phyloP scores from a whole-genome alignment of 1,284 basidiomycete species.

The Apiotrichum gracile region DNA sequence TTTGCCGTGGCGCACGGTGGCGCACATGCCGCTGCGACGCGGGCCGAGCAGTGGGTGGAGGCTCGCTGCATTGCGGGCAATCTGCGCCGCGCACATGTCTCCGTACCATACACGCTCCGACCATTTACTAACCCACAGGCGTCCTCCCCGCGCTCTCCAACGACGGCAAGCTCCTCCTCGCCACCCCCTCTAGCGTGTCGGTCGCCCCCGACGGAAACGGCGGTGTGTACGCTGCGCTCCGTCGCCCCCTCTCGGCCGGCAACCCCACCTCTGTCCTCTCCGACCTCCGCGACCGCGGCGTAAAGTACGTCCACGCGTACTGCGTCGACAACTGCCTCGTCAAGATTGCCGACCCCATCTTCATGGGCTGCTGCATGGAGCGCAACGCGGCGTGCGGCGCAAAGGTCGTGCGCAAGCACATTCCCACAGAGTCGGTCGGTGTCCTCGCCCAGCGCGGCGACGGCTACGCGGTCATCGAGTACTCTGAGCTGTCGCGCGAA shows the following conservation, averaged over 20 bases:
- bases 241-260: slow-evolving; percentile 63
- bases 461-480: slow-evolving; percentile 90
- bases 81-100: too few relatives aligned
- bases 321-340: slow-evolving; percentile 99
- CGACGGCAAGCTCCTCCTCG: slow-evolving; percentile 90
- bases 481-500: slow-evolving; percentile 87
- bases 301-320: slow-evolving; percentile 90
- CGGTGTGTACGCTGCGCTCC: slow-evolving; percentile 89
- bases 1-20: too few relatives aligned
- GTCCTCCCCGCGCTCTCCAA: slow-evolving; percentile 90
- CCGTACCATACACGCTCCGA: too few relatives aligned
- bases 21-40: too few relatives aligned
- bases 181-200: slow-evolving; percentile 68
- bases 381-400: slow-evolving; percentile 84
- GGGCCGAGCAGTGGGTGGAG: too few relatives aligned
- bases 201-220: slow-evolving; percentile 98
- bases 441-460: slow-evolving; percentile 79
- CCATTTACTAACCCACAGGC: slow-evolving; percentile 57
- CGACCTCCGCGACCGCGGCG: slow-evolving; percentile 69
- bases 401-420: slow-evolving; percentile 89
- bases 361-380: slow-evolving; percentile 86
- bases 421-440: slow-evolving; percentile 86
- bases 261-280: slow-evolving; percentile 65
- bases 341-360: slow-evolving; percentile 91
- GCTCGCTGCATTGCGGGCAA: too few relatives aligned